Percentiles rank a stretch among this genome's conserved stretches.
Evolutionary conservation across 2,329 filamentous ascomycete genomes (phyloP).

Genomic region (Nothophoma quercina): DNA sequence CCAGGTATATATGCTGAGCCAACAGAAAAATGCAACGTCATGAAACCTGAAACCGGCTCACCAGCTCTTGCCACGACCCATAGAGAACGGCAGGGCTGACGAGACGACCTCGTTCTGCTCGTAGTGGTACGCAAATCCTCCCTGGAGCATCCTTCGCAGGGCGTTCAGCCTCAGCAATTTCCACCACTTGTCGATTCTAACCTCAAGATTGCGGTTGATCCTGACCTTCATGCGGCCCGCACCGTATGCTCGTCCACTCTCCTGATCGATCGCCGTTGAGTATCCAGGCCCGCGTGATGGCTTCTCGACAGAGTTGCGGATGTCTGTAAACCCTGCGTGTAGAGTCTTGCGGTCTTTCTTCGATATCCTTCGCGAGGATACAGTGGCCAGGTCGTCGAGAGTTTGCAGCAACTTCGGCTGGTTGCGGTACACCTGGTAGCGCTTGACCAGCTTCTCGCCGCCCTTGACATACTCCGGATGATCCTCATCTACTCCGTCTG

Average conservation of each 20-base stretch:
- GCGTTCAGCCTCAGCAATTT: constrained; percentile 71
- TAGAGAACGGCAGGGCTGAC: constrained; percentile 42
- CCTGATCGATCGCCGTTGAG: constrained; percentile 68
- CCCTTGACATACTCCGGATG: constrained; percentile 44
- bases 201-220: constrained; percentile 65
- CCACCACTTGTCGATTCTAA: constrained; percentile 77
- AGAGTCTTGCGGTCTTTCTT: constrained; percentile 72
- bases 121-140: constrained; percentile 48
- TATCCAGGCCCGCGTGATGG: constrained; percentile 72
- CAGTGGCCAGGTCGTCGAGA: constrained; percentile 66
- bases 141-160: constrained; percentile 66
- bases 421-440: constrained; percentile 73
- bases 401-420: constrained; percentile 66
- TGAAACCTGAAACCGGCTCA: neutral
- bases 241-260: constrained; percentile 67
- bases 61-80: constrained; percentile 8
- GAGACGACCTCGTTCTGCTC: constrained; percentile 48
- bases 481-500: constrained; percentile 59
- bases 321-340: constrained; percentile 71
- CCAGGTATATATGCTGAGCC: constrained; percentile 16
- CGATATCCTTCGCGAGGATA: constrained; percentile 67
- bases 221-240: constrained; percentile 65
- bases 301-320: constrained; percentile 71
- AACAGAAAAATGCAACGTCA: neutral
- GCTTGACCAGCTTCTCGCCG: constrained; percentile 60